Evolutionary conservation across 129 eudicot genomes (phyloP).

Genomic region (Pittosporum tobira): DNA sequence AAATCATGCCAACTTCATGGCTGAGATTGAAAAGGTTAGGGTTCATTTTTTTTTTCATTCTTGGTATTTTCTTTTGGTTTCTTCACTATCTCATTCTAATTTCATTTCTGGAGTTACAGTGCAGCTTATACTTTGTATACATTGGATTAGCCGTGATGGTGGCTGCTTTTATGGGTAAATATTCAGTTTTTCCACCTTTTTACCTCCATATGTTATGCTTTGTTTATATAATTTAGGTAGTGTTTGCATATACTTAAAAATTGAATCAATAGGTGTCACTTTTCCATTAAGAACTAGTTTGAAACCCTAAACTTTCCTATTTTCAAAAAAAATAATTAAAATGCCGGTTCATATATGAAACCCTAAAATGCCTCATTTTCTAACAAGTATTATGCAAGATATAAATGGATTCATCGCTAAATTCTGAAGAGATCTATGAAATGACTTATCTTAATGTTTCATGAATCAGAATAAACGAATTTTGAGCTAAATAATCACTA

Average conservation of each 20-base stretch:
- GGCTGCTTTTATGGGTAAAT: constrained; percentile 81
- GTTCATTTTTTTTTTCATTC: background rate
- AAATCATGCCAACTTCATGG: constrained; percentile 51
- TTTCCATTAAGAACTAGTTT: background rate
- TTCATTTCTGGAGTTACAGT: constrained; percentile 34
- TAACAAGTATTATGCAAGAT: background rate
- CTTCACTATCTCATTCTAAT: constrained; percentile 10
- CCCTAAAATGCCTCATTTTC: background rate
- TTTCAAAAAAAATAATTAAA: no score
- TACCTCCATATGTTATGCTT: background rate
- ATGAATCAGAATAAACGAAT: background rate
- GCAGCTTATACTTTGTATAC: constrained; percentile 83
- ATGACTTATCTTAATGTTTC: background rate
- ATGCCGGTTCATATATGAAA: background rate
- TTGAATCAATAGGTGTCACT: background rate
- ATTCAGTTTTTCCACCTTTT: background rate
- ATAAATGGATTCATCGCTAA: background rate
- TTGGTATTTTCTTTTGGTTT: no score
- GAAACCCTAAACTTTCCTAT: constrained; percentile 15
- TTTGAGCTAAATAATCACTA: background rate
- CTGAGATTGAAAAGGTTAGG: constrained; percentile 63
- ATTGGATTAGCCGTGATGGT: constrained; percentile 77
- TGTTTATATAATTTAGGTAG: constrained; percentile 1
- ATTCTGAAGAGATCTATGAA: background rate
- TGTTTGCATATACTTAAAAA: constrained; percentile 5